These are phyloP conservation scores for Cicer chorassanicum DNA, from an alignment of 306 rosid species.

Conservation along the genomic window DNA sequence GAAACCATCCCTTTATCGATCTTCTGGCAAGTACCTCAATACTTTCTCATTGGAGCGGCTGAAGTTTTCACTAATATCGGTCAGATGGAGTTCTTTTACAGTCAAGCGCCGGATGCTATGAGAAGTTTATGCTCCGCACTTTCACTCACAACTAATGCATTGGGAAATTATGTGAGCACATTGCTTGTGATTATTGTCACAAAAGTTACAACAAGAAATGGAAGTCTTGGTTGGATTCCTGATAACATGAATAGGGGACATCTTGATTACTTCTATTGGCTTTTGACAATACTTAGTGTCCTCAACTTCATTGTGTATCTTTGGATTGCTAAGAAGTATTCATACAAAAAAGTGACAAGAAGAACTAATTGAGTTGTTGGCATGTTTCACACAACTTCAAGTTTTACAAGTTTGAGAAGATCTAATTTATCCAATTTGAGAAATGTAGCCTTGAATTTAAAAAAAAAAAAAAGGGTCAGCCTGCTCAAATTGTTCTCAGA, in stretches of 20 bases:
- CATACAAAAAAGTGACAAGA: conserved; percentile 58
- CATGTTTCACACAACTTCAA: conserved; percentile 1
- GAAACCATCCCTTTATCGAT: conserved; percentile 65
- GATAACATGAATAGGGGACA: conserved; percentile 72
- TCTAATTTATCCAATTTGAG: background rate
- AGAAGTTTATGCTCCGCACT: conserved; percentile 78
- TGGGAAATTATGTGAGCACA: conserved; percentile 74
- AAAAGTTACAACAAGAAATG: conserved; percentile 56
- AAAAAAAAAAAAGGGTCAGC: background rate
- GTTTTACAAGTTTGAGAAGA: background rate
- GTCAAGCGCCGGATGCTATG: conserved; percentile 81
- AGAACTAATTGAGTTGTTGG: conserved; percentile 23
- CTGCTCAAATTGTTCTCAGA: too few species aligned
- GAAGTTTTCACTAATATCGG: conserved; percentile 73
- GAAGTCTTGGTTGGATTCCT: conserved; percentile 77
- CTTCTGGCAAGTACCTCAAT: conserved; percentile 82
- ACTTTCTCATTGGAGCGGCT: conserved; percentile 70
- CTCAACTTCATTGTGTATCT: conserved; percentile 64
- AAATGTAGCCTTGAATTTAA: background rate
- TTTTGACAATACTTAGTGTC: conserved; percentile 63
- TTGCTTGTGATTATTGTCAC: conserved; percentile 66
- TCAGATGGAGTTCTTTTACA: conserved; percentile 72
- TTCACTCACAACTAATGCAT: conserved; percentile 63
- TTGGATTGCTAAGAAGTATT: conserved; percentile 58
- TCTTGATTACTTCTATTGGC: conserved; percentile 78